Percentiles rank a stretch among this genome's conserved stretches.
phyloP scores from a whole-genome alignment of 2,329 filamentous ascomycete species.

The Beauveria brongniartii region DNA sequence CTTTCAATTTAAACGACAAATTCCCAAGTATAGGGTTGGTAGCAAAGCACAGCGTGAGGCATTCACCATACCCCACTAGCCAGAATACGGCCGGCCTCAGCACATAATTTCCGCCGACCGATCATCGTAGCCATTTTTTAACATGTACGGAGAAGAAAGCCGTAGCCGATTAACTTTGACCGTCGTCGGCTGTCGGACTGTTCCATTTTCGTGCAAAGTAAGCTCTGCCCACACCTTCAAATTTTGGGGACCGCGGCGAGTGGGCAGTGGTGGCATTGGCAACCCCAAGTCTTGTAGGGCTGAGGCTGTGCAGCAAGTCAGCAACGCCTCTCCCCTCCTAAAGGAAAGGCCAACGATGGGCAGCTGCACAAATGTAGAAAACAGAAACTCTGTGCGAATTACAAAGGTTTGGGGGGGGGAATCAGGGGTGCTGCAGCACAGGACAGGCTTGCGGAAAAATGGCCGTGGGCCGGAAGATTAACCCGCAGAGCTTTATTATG shows the following conservation, averaged over 20 bases:
- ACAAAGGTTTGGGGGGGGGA: background rate
- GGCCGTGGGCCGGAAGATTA: background rate
- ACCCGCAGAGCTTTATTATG: background rate
- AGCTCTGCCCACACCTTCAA: background rate
- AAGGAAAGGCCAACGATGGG: background rate
- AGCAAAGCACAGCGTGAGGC: background rate
- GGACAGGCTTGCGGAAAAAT: background rate
- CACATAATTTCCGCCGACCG: background rate
- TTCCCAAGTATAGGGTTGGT: background rate
- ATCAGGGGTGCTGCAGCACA: background rate
- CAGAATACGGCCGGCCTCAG: background rate
- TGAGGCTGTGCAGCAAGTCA: slow-evolving; percentile 5
- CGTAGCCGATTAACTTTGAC: background rate
- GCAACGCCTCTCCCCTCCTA: too few relatives aligned
- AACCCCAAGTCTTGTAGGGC: background rate
- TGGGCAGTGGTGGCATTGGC: background rate
- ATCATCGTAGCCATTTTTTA: background rate
- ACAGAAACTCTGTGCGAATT: background rate
- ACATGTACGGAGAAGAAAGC: background rate
- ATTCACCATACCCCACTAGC: background rate
- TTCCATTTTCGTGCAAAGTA: background rate
- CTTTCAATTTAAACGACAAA: background rate
- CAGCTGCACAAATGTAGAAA: background rate
- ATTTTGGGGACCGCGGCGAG: background rate
- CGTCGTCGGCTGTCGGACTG: slow-evolving; percentile 1